These are phyloP conservation scores for Senecio squalidus DNA, from an alignment of 140 eudicot species.

Conservation along the genomic window DNA sequence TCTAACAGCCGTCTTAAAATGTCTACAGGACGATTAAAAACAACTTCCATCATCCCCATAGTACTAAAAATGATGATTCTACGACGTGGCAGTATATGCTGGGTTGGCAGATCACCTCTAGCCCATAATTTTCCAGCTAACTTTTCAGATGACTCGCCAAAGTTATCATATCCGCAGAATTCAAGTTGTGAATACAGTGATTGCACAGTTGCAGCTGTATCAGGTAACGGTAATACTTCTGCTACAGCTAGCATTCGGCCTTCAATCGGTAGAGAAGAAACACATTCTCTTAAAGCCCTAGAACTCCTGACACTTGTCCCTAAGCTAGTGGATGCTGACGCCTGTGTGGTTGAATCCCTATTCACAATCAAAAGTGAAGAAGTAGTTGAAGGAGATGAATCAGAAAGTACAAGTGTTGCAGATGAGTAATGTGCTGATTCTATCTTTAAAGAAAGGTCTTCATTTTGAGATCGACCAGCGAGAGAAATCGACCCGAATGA, in stretches of 20 bases:
- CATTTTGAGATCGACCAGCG: conserved; percentile 67
- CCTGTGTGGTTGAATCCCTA: conserved; percentile 66
- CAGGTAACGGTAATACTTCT: conserved; percentile 77
- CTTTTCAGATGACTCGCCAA: conserved; percentile 71
- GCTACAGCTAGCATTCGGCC: conserved; percentile 97
- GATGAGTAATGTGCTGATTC: conserved; percentile 90
- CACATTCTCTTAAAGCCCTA: conserved; percentile 86
- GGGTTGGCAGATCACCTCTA: conserved; percentile 87
- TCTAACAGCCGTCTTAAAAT: conserved; percentile 79
- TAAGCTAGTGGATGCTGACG: conserved; percentile 43
- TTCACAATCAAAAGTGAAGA: conserved; percentile 85
- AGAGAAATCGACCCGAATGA: conserved; percentile 74
- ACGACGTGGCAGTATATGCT: conserved; percentile 86
- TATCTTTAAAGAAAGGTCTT: conserved; percentile 76
- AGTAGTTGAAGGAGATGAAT: conserved; percentile 84
- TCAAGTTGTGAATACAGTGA: conserved; percentile 78
- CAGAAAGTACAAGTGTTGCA: conserved; percentile 88
- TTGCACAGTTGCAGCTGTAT: conserved; percentile 75
- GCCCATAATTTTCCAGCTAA: conserved; percentile 84
- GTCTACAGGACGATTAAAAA: conserved; percentile 87
- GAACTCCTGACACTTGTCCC: conserved; percentile 72
- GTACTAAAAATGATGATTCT: conserved; percentile 79
- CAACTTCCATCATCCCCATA: conserved; percentile 99
- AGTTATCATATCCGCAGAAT: conserved; percentile 51
- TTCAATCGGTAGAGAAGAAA: conserved; percentile 81